Evolutionary conservation across 768 basidiomycete species (phyloP).

Genomic region (Mycena venus): DNA sequence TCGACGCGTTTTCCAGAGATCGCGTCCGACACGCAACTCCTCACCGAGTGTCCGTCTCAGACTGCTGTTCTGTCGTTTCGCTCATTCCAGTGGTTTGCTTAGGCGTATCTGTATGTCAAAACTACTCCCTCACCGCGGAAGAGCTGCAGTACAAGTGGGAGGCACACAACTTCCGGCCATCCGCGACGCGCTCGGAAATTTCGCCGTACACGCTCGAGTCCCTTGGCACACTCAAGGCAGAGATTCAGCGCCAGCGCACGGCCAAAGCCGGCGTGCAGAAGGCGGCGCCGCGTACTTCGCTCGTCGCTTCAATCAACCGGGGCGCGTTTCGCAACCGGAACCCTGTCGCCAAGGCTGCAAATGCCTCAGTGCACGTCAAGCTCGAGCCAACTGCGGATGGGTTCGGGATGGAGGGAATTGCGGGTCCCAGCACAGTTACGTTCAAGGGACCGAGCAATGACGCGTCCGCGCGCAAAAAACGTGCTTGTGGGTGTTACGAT

Average conservation of each 20-base stretch:
- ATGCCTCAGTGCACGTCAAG: constrained; percentile 46
- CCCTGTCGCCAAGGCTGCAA: constrained; percentile 35
- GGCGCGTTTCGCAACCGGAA: constrained; percentile 40
- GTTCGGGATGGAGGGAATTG: constrained; percentile 33
- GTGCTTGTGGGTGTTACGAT: constrained; percentile 65
- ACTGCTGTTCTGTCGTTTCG: constrained; percentile 5
- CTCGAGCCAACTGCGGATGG: constrained; percentile 48
- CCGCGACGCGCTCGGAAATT: constrained; percentile 51
- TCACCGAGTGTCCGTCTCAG: constrained; percentile 16
- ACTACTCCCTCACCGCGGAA: constrained; percentile 67
- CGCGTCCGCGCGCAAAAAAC: constrained; percentile 54
- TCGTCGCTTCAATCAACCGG: constrained; percentile 49
- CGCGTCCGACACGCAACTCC: constrained; percentile 35
- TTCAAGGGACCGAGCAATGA: constrained; percentile 58
- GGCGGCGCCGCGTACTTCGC: constrained; percentile 46
- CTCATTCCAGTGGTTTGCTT: constrained; percentile 20
- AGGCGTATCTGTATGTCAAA: constrained; percentile 77
- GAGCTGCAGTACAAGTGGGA: constrained; percentile 79
- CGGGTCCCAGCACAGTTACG: constrained; percentile 44
- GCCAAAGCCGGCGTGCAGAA: constrained; percentile 46
- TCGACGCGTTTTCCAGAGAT: constrained; percentile 22
- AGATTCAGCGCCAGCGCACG: constrained; percentile 62
- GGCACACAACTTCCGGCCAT: constrained; percentile 59
- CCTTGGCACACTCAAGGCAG: constrained; percentile 58
- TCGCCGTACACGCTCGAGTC: constrained; percentile 63